These are phyloP conservation scores for Platismatia glauca DNA, from an alignment of 495 filamentous ascomycete genomes.

Conservation along the genomic window DNA sequence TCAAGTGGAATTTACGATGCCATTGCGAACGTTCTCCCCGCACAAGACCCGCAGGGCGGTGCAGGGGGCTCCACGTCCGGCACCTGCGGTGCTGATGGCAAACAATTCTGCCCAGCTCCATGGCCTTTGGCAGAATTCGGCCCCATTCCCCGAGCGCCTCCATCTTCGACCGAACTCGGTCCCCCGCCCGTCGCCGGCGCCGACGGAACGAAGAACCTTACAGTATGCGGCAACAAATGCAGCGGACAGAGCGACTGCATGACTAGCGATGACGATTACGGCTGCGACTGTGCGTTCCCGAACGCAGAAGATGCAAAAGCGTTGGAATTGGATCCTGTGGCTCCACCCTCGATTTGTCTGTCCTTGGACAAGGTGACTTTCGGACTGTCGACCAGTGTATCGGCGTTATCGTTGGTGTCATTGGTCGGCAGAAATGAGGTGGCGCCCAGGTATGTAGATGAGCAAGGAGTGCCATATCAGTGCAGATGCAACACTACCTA, in stretches of 20 bases:
- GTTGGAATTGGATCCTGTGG: neutral
- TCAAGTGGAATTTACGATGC: no score
- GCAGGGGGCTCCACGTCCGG: neutral
- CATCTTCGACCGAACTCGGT: neutral
- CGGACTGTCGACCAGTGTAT: neutral
- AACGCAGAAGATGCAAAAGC: neutral
- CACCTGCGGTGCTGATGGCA: neutral
- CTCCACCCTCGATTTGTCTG: constrained; percentile 2
- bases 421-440: neutral
- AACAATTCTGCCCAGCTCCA: constrained; percentile 2
- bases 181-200: no score
- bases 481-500: neutral
- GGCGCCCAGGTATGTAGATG: neutral
- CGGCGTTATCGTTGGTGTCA: neutral
- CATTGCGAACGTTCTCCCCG: neutral
- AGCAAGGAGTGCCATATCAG: neutral
- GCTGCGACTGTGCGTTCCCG: neutral
- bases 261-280: neutral
- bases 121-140: neutral
- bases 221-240: neutral
- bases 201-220: no score
- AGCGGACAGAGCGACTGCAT: neutral
- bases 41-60: neutral
- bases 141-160: neutral
- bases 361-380: neutral